phyloP scores from a whole-genome alignment of 495 filamentous ascomycete species.

The Xylaria cubensis region DNA sequence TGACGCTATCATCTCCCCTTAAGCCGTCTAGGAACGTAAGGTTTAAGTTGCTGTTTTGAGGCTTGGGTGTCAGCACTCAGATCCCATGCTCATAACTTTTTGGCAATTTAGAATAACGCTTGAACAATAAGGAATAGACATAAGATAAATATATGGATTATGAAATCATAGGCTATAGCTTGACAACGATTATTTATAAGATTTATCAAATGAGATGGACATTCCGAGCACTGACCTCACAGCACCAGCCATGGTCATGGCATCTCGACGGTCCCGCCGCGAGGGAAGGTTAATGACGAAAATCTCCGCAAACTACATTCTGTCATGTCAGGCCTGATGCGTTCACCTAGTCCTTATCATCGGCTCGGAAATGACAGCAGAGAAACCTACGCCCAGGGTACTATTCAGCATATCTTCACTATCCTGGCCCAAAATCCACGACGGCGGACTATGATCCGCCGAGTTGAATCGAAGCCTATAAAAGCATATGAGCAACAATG shows the following conservation, averaged over 20 bases:
- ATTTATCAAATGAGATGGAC: background rate
- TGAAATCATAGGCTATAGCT: background rate
- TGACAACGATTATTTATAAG: background rate
- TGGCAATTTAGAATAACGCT: background rate
- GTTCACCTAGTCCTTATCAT: background rate
- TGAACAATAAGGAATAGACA: background rate
- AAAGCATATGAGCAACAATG: conserved; percentile 1
- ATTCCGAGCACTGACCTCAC: conserved; percentile 15
- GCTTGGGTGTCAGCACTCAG: background rate
- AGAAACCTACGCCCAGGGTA: conserved; percentile 1
- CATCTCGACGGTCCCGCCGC: conserved; percentile 69
- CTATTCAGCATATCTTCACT: conserved; percentile 3
- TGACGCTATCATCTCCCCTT: conserved; percentile 45
- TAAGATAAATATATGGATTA: background rate
- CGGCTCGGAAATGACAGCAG: background rate
- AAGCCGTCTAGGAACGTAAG: conserved; percentile 64
- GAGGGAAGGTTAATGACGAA: conserved; percentile 67
- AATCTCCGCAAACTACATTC: conserved; percentile 61
- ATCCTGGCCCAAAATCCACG: background rate
- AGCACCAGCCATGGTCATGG: conserved; percentile 59
- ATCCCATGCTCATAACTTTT: too few species aligned
- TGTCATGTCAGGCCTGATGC: background rate
- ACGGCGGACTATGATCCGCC: background rate
- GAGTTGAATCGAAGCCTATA: background rate
- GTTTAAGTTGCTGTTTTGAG: conserved; percentile 51